A percentile compares a stretch with the other conserved stretches of the same genome.
Conservation (phyloP, 257 asterid species). For the Solanum virginianum region DNA sequence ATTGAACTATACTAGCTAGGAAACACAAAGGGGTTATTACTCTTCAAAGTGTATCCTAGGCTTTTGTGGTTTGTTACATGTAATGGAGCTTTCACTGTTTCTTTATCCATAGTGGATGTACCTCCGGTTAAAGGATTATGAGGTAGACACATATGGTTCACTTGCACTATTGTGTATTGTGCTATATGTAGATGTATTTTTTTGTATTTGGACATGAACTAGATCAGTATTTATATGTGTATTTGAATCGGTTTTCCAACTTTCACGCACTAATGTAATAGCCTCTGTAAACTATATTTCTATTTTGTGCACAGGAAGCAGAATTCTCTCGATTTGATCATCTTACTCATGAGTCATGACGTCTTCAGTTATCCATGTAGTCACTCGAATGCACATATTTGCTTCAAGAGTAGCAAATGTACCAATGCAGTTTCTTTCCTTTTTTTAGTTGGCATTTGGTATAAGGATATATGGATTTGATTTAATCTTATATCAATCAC, state of each 20-base stretch:
- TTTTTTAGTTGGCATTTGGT: background rate
- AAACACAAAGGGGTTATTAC: background rate
- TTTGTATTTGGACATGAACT: background rate
- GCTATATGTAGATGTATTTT: background rate
- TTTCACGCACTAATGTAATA: background rate
- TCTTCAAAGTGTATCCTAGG: background rate
- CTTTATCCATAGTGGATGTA: background rate
- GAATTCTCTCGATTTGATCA: background rate
- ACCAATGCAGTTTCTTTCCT: background rate
- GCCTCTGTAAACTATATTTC: background rate
- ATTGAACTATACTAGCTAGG: background rate
- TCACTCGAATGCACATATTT: background rate
- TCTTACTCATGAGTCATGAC: background rate
- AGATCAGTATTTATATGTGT: background rate
- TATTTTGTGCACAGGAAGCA: background rate
- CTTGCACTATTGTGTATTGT: background rate
- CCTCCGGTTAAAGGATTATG: background rate
- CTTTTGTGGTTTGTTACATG: background rate
- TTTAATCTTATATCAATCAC: background rate
- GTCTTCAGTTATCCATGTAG: background rate
- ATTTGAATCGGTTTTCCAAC: background rate
- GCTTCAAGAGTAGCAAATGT: background rate
- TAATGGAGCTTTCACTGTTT: background rate
- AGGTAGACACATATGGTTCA: background rate
- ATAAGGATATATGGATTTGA: background rate